Evolutionary conservation across 495 filamentous ascomycete species (phyloP).

Genomic region (Xylaria sp.): DNA sequence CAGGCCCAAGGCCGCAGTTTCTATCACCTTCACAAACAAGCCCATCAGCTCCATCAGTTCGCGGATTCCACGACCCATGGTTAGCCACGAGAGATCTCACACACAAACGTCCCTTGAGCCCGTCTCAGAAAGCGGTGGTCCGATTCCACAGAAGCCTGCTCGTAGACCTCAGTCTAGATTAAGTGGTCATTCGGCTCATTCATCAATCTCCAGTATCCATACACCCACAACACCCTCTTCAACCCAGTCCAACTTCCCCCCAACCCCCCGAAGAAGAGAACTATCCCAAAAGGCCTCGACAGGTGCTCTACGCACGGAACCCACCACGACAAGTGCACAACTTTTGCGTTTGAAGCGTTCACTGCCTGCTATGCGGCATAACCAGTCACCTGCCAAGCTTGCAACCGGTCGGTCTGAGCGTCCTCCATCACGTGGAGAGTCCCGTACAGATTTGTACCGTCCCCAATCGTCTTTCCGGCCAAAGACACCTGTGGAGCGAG

Average conservation of each 20-base stretch:
- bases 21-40: constrained; percentile 89
- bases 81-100: constrained; percentile 67
- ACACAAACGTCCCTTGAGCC: constrained; percentile 83
- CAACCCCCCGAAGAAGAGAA: constrained; percentile 65
- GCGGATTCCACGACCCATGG: constrained; percentile 68
- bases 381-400: constrained; percentile 54
- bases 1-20: constrained; percentile 75
- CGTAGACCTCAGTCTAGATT: constrained; percentile 69
- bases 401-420: constrained; percentile 56
- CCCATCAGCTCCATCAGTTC: constrained; percentile 37
- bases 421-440: constrained; percentile 52
- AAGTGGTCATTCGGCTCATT: constrained; percentile 66
- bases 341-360: constrained; percentile 86
- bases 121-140: constrained; percentile 87
- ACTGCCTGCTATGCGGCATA: constrained; percentile 75
- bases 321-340: constrained; percentile 74
- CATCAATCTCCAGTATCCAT: constrained; percentile 62
- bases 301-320: constrained; percentile 60
- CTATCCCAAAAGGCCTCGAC: constrained; percentile 64
- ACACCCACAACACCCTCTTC: constrained; percentile 66
- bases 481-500: constrained; percentile 74
- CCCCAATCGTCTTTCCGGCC: constrained; percentile 62
- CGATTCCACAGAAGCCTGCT: constrained; percentile 56
- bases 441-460: constrained; percentile 45
- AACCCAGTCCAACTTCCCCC: constrained; percentile 60